phyloP scores from a whole-genome alignment of 2,329 filamentous ascomycete species.

The Pseudogymnoascus sp. region DNA sequence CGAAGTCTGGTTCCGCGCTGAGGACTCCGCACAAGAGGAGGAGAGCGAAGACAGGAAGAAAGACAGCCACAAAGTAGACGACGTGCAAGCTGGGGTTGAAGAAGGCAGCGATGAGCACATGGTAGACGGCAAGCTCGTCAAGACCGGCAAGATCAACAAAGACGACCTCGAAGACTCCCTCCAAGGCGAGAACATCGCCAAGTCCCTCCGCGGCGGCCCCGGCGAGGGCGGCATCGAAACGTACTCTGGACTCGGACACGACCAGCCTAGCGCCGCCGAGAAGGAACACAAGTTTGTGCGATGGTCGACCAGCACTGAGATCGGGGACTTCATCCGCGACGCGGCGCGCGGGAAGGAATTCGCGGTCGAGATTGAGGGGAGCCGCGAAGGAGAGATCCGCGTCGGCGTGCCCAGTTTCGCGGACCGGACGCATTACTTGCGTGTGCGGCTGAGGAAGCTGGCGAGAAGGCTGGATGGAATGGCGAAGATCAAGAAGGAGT shows the following conservation, averaged over 20 bases:
- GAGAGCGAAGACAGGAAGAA: constrained; percentile 39
- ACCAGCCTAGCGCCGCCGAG: constrained; percentile 39
- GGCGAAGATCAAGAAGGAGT: constrained; percentile 70
- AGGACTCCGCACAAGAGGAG: constrained; percentile 55
- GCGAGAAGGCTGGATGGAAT: constrained; percentile 60
- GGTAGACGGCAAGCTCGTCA: constrained; percentile 38
- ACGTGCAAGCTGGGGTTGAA: constrained; percentile 28
- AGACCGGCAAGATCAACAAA: constrained; percentile 30
- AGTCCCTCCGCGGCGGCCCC: constrained; percentile 37
- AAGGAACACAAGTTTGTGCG: constrained; percentile 62
- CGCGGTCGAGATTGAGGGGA: constrained; percentile 71
- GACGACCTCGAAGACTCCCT: constrained; percentile 19
- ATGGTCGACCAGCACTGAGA: constrained; percentile 82
- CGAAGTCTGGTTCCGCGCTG: constrained; percentile 69
- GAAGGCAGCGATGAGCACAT: constrained; percentile 41
- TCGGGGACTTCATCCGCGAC: constrained; percentile 90
- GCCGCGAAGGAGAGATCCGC: constrained; percentile 53
- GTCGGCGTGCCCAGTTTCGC: constrained; percentile 81
- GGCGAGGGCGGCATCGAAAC: constrained; percentile 57
- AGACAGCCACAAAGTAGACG: constrained; percentile 27
- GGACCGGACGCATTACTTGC: constrained; percentile 83
- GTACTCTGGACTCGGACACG: constrained; percentile 63
- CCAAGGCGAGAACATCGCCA: constrained; percentile 39
- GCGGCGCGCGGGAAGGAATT: constrained; percentile 80
- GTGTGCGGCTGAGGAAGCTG: constrained; percentile 66